phyloP scores from a whole-genome alignment of 2,329 filamentous ascomycete species.

The Penicillium sp. region DNA sequence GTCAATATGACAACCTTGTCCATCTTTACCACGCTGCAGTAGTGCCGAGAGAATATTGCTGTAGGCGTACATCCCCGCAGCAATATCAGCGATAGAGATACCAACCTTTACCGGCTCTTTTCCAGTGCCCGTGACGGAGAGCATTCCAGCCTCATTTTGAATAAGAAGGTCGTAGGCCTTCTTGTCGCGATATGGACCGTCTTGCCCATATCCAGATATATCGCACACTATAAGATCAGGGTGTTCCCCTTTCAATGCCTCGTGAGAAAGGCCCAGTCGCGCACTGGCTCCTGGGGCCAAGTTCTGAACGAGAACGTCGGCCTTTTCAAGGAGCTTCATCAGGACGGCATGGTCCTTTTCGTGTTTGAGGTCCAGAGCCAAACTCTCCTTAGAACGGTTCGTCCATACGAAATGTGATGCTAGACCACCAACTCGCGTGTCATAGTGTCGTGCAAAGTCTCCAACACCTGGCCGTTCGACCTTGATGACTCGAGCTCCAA shows the following conservation, averaged over 20 bases:
- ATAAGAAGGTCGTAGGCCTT: slow-evolving; percentile 51
- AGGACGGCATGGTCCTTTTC: slow-evolving; percentile 37
- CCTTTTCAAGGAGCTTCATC: slow-evolving; percentile 37
- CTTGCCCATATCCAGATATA: slow-evolving; percentile 47
- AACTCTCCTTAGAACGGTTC: slow-evolving; percentile 48
- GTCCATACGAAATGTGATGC: slow-evolving; percentile 51
- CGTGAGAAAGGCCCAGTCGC: slow-evolving; percentile 43
- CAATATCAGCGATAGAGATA: slow-evolving; percentile 49
- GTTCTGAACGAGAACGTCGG: slow-evolving; percentile 49
- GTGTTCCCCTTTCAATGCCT: slow-evolving; percentile 36
- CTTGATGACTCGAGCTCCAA: slow-evolving; percentile 49
- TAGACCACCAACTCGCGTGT: slow-evolving; percentile 43
- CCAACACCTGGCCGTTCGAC: slow-evolving; percentile 46
- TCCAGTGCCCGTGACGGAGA: slow-evolving; percentile 44
- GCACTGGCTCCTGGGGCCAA: slow-evolving; percentile 44
- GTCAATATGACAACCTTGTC: slow-evolving; percentile 44
- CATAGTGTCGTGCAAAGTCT: slow-evolving; percentile 48
- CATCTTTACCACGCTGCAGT: slow-evolving; percentile 43
- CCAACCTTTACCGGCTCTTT: slow-evolving; percentile 44
- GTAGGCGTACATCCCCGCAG: slow-evolving; percentile 47
- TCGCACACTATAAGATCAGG: slow-evolving; percentile 47
- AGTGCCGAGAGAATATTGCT: slow-evolving; percentile 46
- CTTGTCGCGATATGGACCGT: slow-evolving; percentile 47
- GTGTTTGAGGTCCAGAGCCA: slow-evolving; percentile 45
- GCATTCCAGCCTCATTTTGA: slow-evolving; percentile 47